Base-by-base conservation (phyloP, 129 eudicot species). In the Pseudognaphalium luteoalbum region DNA sequence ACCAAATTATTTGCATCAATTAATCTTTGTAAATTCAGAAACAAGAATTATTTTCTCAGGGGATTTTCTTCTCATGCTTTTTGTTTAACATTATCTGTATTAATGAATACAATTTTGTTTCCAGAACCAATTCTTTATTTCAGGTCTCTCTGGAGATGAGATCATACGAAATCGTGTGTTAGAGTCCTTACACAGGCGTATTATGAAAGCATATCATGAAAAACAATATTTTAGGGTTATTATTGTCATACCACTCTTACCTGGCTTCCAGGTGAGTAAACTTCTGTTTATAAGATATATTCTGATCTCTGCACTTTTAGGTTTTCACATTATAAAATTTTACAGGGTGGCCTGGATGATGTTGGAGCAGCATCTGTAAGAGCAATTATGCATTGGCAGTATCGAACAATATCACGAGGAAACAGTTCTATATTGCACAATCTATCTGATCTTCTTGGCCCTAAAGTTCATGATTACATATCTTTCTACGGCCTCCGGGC, bases 361-460 rank as follows among this genome's bases (percentile, higher is more conserved):
- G 88, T 83, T 57, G 98, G 98, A 68, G 98, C 98, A 16, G 98
- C 98, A 74, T 88, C 98, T 81, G 98, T 94, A 65, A 85, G 98
- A 85, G 93, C 98, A 64, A 94, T 94, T 69, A 91, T 94, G 97
- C 98, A 94, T 81, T 94, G 98, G 98, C 98, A 94, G 74, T 87
- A 94, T 85, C 87, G 98, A 74, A 94, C 98, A 47, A 94, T 94
- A 76, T 91, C 88, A 30, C 84, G 98, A 81, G 98, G 97, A 81
- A 77, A 79, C 20, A 84, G 81, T 79, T 94, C 98, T 65, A 91
- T 94, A 81, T 59, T 94, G 74, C 97, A 91, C 71, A 94, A 94
- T 76, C 96, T 94, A 8, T 84, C 80, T 80, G 85, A 86, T 50
- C 82, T 87, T 81, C 82, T 94, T 81, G 98, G 96, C 56, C 85